Base-by-base conservation (phyloP, 176 grass and related monocot genomes). In the Bonia amplexicaulis region DNA sequence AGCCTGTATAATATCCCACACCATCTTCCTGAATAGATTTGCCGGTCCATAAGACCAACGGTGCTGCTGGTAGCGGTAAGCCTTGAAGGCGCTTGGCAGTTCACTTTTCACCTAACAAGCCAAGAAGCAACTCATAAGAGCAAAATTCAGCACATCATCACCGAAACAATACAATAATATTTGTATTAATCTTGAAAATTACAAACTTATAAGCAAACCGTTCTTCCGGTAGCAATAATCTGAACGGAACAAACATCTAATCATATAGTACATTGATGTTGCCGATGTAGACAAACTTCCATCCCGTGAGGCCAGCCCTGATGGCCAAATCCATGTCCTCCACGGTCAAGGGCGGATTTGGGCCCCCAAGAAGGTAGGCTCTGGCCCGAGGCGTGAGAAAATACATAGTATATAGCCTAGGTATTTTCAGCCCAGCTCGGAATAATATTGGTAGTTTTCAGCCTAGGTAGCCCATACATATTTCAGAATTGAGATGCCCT, bases 261-360 rank as follows among this genome's bases (percentile, higher is more conserved):
- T 60, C 58, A 60, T 60, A 60, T 11, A 11, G 12, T 69, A 90
- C 89, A 83, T 89, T 87, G 15, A 79, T 46, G 17, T 83, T 53
- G 27, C 86, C 83, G 17, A 87, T 22, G 25, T 86, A 84, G 12
- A 84, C 52, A 83, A 94, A 77, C 64, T 89, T 86, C 89, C 88
- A 88, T 15, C 88, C 88, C 19, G 33, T 54, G n/a, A 88, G 69
- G 64, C 78, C 68, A 42, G 75, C 89, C 71, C 91, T 84, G 17
- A 87, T 80, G 29, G 80, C 89, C 19, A 89, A 84, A 77, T 91
- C 91, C 88, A 90, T 90, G 22, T 86, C 88, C 55, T 90, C 88
- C 40, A 88, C 85, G 3, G 91, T 84, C 46, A n/a, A n/a, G n/a
- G n/a, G n/a, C n/a, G n/a, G n/a, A n/a, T n/a, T n/a, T n/a, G n/a